Base-by-base conservation (phyloP, 2,329 filamentous ascomycete species). In the Pleurostoma richardsiae region DNA sequence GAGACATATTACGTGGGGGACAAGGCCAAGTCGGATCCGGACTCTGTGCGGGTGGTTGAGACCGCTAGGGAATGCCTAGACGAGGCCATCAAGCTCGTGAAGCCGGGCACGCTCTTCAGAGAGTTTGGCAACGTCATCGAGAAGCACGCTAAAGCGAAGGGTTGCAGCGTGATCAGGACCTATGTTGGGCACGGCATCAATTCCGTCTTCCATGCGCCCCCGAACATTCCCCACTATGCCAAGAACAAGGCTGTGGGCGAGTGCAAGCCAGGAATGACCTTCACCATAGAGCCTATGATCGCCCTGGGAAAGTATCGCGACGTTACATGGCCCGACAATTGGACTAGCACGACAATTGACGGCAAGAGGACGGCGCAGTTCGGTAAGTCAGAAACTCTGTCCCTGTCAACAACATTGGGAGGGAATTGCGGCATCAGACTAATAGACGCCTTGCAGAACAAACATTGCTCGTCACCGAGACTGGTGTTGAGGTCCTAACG, bases 261-360 rank as follows among this genome's bases (percentile, higher is more conserved):
- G 57, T 94, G 91, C 50, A 96, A 96, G 72, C 85, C 89, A 1
- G 94, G 94, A 45, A 96, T 97, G 90, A 96, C 90, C 54, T 99
- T 99, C 61, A 99, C 94, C 1, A 99, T 99, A 51, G 94, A 99
- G 71, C 94, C 94, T 11, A 99, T 99, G 94, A 91, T 99, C 63
- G 90, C 90, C 39, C 68, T 96, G 46, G 94, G 94, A 49, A 91
- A 88, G 51, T 88, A 96, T 68, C 83, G 83, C 52, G 94, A 99
- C 62, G 86, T 94, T 65, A 97, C 90, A 1, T 99, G 94, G 94
- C 94, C 94, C 1, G 94, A 99, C 65, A 90, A 97, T 72, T 99
- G 94, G 94, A 99, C 94, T 1, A 96, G 90, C 67, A 88, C 89
- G 4, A 99, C 94, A 0, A 80, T 85, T 47, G 94, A 99, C 64